These are phyloP conservation scores for Infundibulicybe gibba DNA, from an alignment of 768 basidiomycete genomes.

Conservation along the genomic window DNA sequence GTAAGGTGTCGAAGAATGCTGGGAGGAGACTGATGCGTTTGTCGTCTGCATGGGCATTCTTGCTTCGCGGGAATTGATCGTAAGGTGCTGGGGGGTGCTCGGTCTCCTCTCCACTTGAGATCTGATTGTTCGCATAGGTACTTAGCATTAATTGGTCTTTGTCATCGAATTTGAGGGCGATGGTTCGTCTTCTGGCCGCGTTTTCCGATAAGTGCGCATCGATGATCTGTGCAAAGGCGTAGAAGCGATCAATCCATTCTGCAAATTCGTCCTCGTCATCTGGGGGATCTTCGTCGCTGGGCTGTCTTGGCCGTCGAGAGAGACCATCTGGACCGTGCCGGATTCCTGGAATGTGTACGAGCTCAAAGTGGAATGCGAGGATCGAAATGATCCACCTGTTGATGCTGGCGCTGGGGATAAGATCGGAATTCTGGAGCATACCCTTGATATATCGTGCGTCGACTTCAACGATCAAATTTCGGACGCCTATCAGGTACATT, in stretches of 20 bases:
- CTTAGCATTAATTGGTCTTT: too few relatives aligned
- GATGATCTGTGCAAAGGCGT: slow-evolving; percentile 14
- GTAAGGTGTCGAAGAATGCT: slow-evolving; percentile 4
- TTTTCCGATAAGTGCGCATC: background rate
- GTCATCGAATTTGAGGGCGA: too few relatives aligned
- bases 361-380: slow-evolving; percentile 24
- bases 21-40: slow-evolving; percentile 5
- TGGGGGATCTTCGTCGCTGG: slow-evolving; percentile 7
- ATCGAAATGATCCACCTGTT: slow-evolving; percentile 34
- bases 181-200: background rate
- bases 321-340: slow-evolving; percentile 24
- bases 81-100: too few relatives aligned
- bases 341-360: slow-evolving; percentile 23
- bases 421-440: slow-evolving; percentile 29
- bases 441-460: slow-evolving; percentile 29
- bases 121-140: too few relatives aligned
- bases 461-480: slow-evolving; percentile 26
- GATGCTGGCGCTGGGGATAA: slow-evolving; percentile 27
- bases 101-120: background rate
- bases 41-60: slow-evolving; percentile 4
- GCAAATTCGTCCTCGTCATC: slow-evolving; percentile 10
- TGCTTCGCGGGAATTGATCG: too few relatives aligned
- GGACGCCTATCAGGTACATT: slow-evolving; percentile 14
- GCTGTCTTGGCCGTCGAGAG: slow-evolving; percentile 13
- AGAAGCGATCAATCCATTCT: slow-evolving; percentile 14